phyloP scores from a whole-genome alignment of 1,139 yeast species.

The Spathaspora sp. region DNA sequence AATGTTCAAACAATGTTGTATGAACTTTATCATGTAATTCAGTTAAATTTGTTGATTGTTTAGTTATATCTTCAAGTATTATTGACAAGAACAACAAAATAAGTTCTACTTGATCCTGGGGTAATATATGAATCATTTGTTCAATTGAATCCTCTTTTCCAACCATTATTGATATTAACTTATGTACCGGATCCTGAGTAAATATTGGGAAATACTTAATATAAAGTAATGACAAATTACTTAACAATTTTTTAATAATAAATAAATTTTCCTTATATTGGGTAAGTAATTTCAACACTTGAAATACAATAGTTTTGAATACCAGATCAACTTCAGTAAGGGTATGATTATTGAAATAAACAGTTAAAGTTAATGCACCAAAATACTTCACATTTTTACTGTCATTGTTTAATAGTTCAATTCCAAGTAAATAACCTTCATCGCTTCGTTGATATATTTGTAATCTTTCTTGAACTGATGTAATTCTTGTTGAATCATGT shows the following conservation, averaged over 20 bases:
- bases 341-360: conserved; percentile 46
- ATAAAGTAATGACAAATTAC: conserved; percentile 56
- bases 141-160: neutral
- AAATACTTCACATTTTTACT: conserved; percentile 60
- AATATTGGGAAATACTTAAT: conserved; percentile 27
- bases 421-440: conserved; percentile 52
- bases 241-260: conserved; percentile 37
- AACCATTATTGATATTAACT: conserved; percentile 2
- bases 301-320: conserved; percentile 8
- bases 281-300: conserved; percentile 1
- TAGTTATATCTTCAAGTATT: conserved; percentile 55
- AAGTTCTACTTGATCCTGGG: conserved; percentile 11
- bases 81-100: conserved; percentile 43
- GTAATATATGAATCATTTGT: conserved; percentile 1
- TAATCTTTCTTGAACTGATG: conserved; percentile 47
- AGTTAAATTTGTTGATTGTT: conserved; percentile 22
- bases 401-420: conserved; percentile 37
- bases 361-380: conserved; percentile 71
- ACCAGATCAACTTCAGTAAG: conserved; percentile 8
- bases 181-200: conserved; percentile 11
- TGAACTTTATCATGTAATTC: conserved; percentile 14
- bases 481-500: conserved; percentile 42
- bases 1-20: conserved; percentile 10
- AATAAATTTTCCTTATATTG: conserved; percentile 17
- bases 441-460: conserved; percentile 56